phyloP scores from a whole-genome alignment of 805 yeast genomes.

The Wickerhamomyces alni region DNA sequence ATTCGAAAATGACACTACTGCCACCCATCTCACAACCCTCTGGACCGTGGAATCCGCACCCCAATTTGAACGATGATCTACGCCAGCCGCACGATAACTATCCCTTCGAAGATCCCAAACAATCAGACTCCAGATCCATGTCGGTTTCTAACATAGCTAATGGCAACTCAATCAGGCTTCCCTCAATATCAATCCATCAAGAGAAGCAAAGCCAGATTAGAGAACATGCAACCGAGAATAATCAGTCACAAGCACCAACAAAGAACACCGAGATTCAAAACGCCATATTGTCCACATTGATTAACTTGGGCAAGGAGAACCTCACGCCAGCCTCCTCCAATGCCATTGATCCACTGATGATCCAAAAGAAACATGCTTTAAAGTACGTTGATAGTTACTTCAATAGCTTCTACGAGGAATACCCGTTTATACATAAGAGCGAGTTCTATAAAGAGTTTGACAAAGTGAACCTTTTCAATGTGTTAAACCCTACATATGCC shows the following conservation, averaged over 20 bases:
- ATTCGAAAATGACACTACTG: neutral
- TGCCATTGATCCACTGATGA: slow-evolving; percentile 9
- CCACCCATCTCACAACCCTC: slow-evolving; percentile 1
- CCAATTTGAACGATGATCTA: neutral
- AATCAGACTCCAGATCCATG: neutral
- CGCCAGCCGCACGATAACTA: slow-evolving; percentile 5
- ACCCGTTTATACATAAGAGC: slow-evolving; percentile 16
- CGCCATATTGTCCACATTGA: slow-evolving; percentile 17
- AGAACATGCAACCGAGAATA: too few species aligned
- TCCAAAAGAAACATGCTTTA: slow-evolving; percentile 12
- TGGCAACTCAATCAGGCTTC: slow-evolving; percentile 9
- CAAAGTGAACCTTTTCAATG: slow-evolving; percentile 10
- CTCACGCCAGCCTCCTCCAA: slow-evolving; percentile 2
- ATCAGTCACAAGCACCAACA: neutral
- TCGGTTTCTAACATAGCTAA: slow-evolving; percentile 2
- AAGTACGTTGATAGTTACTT: slow-evolving; percentile 15
- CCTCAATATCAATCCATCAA: slow-evolving; percentile 10
- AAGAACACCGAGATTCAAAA: slow-evolving; percentile 13
- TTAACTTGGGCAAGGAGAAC: slow-evolving; percentile 15
- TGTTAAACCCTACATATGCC: slow-evolving; percentile 10
- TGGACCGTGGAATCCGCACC: neutral
- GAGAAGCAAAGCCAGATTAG: neutral
- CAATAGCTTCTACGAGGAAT: slow-evolving; percentile 7
- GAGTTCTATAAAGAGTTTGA: slow-evolving; percentile 10
- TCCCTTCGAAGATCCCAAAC: neutral